Conservation (phyloP, 768 basidiomycete species). For the Boletus rubropictus region DNA sequence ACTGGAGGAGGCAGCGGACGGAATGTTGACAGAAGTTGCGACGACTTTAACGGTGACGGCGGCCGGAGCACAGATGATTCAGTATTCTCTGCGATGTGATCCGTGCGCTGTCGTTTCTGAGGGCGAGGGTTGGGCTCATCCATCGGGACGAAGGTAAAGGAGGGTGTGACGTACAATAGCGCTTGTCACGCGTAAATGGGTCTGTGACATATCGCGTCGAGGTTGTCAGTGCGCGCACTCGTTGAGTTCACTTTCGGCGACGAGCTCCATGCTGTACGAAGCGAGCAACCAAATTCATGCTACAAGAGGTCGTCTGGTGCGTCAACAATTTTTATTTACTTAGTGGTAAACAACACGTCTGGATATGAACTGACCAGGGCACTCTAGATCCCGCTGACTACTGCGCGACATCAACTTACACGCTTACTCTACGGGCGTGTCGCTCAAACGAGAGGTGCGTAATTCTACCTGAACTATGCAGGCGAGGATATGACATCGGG, state of each 20-base stretch:
- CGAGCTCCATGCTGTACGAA: not conserved
- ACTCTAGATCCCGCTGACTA: not conserved
- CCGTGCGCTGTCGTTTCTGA: conserved; percentile 30
- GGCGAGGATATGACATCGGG: not conserved
- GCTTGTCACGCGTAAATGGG: conserved; percentile 27
- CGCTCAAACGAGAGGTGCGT: too few species aligned
- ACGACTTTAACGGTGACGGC: not conserved
- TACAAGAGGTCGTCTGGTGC: not conserved
- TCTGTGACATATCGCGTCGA: conserved; percentile 29
- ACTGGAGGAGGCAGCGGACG: conserved; percentile 37
- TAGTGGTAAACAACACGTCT: not conserved
- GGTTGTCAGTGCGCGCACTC: too few species aligned
- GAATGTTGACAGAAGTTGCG: conserved; percentile 11
- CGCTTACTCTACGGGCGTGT: too few species aligned
- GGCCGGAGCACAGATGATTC: not conserved
- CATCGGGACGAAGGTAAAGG: conserved; percentile 16
- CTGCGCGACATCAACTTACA: not conserved
- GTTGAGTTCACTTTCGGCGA: too few species aligned
- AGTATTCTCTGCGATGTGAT: not conserved
- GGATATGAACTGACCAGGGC: not conserved
- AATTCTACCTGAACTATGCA: not conserved
- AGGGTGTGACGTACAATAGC: conserved; percentile 9
- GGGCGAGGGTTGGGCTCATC: conserved; percentile 30
- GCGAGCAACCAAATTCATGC: not conserved
- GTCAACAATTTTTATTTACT: too few species aligned